Evolutionary conservation across 352 stramenopile species (phyloP).

Genomic region (Blastocystis sp.): DNA sequence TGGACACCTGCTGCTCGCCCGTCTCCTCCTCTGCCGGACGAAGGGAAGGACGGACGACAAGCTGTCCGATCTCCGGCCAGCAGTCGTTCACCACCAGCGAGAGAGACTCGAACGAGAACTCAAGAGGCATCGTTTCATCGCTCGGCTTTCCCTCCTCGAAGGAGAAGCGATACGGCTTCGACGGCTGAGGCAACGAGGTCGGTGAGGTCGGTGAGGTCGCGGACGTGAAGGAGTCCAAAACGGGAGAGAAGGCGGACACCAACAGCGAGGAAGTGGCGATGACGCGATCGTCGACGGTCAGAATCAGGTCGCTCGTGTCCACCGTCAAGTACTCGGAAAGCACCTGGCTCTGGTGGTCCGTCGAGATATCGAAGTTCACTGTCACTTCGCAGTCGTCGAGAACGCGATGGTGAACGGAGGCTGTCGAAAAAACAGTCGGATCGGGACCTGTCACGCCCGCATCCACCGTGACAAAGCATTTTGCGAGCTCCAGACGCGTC

Average conservation of each 20-base stretch:
- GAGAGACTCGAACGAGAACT: background rate
- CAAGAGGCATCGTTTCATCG: background rate
- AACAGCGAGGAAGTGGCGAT: background rate
- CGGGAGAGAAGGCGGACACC: background rate
- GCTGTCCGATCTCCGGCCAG: constrained; percentile 5
- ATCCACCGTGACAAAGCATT: background rate
- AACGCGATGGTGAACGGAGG: background rate
- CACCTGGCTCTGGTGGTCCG: too few relatives aligned
- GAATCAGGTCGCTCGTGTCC: background rate
- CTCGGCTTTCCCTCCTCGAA: background rate
- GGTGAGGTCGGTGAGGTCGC: too few relatives aligned
- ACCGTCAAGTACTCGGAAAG: too few relatives aligned
- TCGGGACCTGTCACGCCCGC: background rate
- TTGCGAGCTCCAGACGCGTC: background rate
- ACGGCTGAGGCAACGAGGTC: background rate
- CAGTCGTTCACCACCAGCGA: background rate
- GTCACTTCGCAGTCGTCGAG: background rate
- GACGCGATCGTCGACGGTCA: constrained; percentile 1
- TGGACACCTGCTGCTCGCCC: background rate
- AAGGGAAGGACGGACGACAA: constrained; percentile 1
- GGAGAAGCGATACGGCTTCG: background rate
- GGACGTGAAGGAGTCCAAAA: background rate
- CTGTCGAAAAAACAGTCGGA: background rate
- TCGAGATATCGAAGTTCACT: background rate
- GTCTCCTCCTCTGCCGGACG: background rate